phyloP scores from a whole-genome alignment of 169 alveolate genomes.

The Cryptosporidium muris region DNA sequence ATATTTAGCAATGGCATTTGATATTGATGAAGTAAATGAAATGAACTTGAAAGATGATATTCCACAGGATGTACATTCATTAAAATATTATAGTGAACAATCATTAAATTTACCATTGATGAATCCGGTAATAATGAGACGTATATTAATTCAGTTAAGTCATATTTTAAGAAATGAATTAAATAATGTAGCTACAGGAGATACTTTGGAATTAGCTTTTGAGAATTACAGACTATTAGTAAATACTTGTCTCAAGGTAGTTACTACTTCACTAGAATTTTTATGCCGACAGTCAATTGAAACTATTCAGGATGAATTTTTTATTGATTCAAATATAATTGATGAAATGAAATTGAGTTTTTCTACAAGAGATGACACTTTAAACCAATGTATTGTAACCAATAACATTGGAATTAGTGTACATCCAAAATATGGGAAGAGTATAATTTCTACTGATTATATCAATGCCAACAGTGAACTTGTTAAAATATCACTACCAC shows the following conservation, averaged over 20 bases:
- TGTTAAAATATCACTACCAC: slow-evolving; percentile 15
- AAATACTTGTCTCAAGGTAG: neutral
- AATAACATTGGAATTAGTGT: slow-evolving; percentile 34
- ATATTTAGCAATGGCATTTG: slow-evolving; percentile 62
- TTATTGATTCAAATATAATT: slow-evolving; percentile 11
- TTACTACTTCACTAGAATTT: slow-evolving; percentile 2
- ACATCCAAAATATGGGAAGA: slow-evolving; percentile 45
- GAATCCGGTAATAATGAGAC: slow-evolving; percentile 49
- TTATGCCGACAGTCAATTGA: slow-evolving; percentile 24
- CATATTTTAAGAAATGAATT: slow-evolving; percentile 14
- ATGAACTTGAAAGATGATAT: neutral
- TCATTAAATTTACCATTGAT: slow-evolving; percentile 10
- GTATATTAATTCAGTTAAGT: slow-evolving; percentile 11
- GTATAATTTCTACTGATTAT: slow-evolving; percentile 45
- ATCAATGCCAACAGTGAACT: slow-evolving; percentile 40
- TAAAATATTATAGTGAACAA: neutral
- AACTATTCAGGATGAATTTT: neutral
- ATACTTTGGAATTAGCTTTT: neutral
- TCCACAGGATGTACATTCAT: neutral
- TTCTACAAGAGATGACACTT: neutral
- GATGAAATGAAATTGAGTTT: slow-evolving; percentile 36
- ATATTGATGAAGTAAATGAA: neutral
- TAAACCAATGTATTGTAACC: neutral
- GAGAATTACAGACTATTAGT: slow-evolving; percentile 8
- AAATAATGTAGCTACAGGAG: neutral